Base-by-base conservation (phyloP, 2,329 filamentous ascomycete species). In the Camptophora hylomeconis region DNA sequence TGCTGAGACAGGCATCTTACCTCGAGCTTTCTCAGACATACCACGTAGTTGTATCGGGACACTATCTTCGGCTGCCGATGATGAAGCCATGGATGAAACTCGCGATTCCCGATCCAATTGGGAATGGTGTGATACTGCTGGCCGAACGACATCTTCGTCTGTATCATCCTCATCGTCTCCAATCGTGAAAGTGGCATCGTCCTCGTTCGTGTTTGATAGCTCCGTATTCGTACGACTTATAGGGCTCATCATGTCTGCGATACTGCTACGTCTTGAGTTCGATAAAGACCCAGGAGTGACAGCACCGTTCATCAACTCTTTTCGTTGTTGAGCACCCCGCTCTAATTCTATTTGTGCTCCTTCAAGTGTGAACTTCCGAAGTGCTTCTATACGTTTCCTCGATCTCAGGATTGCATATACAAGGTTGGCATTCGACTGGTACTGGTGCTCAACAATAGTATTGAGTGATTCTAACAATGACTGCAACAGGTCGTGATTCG, bases 11-110 rank as follows among this genome's bases (percentile, higher is more conserved):
- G 87, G 89, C 74, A 92, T 83, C 55, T 98, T 98, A 5, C 89
- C 89, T 27, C 89, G 68, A 10, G 89, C 89, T 53, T 95, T 98
- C 54, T 95, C 89, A 12, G 87, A 94, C 81, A 95, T 93, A 31
- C 84, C 84, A 33, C 82, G 72, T 17, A 92, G 53, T 50, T 94
- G 86, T 12, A 75, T 66, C 9, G 83, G 84, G 7, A 92, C 72
- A 3, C 79, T 77, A 36, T 92, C 84, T 35, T 92, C 83, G 1
- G 69, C 57, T 0, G 70, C 69, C 0, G 67, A 69, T 0, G 71
- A 72, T 0, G 68, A 70, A 16, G 72, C 71, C 12, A 79, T 62
- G 0, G 81, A 87, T 3, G 80, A 75, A 13, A 77, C 70, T 20
- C 74, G 67, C 11, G 68, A 70, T 12, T 55, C 53, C 15, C 32